A percentile compares a stretch with the other conserved stretches of the same genome.
Evolutionary conservation across 805 yeast species (phyloP).

Genomic region (Huiozyma naganishii): DNA sequence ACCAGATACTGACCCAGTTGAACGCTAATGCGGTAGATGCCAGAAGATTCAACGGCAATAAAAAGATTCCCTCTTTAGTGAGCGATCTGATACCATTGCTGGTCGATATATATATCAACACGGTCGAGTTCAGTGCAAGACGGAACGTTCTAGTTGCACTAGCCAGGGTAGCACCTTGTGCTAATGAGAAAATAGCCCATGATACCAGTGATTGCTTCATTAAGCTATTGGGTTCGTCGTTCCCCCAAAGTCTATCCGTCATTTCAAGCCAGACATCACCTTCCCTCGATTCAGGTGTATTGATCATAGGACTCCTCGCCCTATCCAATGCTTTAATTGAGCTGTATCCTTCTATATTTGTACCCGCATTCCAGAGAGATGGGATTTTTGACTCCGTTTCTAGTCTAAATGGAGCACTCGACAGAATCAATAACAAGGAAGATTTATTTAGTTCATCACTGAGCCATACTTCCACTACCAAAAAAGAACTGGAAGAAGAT

Average conservation of each 20-base stretch:
- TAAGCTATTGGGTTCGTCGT: constrained; percentile 46
- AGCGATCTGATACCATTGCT: constrained; percentile 41
- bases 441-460: too few relatives aligned
- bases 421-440: too few relatives aligned
- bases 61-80: constrained; percentile 29
- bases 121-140: constrained; percentile 58
- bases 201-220: constrained; percentile 31
- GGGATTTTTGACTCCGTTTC: constrained; percentile 32
- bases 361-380: constrained; percentile 51
- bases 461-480: too few relatives aligned
- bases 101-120: constrained; percentile 56
- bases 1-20: constrained; percentile 16
- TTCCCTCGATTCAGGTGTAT: constrained; percentile 28
- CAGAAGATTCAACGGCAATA: constrained; percentile 12
- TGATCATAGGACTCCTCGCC: constrained; percentile 42
- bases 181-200: constrained; percentile 24
- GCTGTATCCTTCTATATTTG: constrained; percentile 34
- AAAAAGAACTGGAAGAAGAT: constrained; percentile 16
- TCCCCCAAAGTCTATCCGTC: constrained; percentile 41
- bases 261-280: constrained; percentile 10
- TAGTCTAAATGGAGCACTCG: too few relatives aligned
- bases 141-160: constrained; percentile 44
- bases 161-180: constrained; percentile 38
- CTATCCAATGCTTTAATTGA: constrained; percentile 36
- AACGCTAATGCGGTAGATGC: constrained; percentile 14